Conservation (phyloP, 257 asterid genomes). For the Linaria vulgaris region DNA sequence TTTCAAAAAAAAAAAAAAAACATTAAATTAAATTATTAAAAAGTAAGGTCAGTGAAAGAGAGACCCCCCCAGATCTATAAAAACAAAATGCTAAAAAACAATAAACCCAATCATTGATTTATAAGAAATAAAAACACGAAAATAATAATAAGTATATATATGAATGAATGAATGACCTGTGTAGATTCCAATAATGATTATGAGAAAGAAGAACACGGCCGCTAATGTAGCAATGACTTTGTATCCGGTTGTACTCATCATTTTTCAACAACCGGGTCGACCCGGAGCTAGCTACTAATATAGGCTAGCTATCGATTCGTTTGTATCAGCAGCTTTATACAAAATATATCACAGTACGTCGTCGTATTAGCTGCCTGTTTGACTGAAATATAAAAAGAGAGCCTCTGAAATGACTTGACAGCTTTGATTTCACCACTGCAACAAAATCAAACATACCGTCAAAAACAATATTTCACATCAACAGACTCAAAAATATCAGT, state of each 20-base stretch:
- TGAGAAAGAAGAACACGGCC: conserved; percentile 23
- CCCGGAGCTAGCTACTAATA: conserved; percentile 30
- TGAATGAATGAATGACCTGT: conserved; percentile 30
- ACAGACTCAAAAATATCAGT: conserved; percentile 6
- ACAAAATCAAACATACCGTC: conserved; percentile 1
- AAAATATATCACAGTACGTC: too few species aligned
- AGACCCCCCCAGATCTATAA: neutral
- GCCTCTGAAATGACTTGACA: conserved; percentile 35
- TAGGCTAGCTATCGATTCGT: too few species aligned
- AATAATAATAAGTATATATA: neutral
- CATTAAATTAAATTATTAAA: neutral
- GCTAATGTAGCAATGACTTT: too few species aligned
- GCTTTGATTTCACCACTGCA: conserved; percentile 32
- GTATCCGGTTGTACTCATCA: too few species aligned
- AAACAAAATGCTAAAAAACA: neutral
- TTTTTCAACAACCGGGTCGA: conserved; percentile 26
- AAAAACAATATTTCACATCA: conserved; percentile 7
- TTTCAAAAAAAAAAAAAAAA: neutral
- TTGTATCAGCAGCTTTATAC: conserved; percentile 24
- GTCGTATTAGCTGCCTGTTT: conserved; percentile 2
- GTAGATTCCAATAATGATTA: conserved; percentile 25
- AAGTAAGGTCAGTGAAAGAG: neutral
- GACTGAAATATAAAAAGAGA: conserved; percentile 31
- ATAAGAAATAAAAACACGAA: neutral
- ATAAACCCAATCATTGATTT: neutral